Evolutionary conservation across 2,329 filamentous ascomycete genomes (phyloP).

Genomic region (Neopestalotiopsis sp.): DNA sequence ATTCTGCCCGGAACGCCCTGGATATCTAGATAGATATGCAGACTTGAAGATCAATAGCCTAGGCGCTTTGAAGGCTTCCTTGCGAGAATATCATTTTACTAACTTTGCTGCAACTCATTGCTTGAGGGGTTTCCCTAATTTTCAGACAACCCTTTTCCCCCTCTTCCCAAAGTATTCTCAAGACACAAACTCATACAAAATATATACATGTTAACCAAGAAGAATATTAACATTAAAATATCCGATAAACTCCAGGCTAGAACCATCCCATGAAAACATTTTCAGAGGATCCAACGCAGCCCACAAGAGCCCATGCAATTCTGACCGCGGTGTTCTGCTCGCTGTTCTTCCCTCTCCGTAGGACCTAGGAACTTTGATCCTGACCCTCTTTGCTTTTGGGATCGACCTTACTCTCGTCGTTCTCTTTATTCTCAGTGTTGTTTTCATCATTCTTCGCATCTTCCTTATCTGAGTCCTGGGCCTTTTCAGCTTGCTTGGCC

Average conservation of each 20-base stretch:
- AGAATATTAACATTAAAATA: not conserved
- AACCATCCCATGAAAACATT: constrained; percentile 12
- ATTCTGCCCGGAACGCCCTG: too few relatives aligned
- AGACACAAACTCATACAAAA: too few relatives aligned
- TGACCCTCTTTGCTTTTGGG: not conserved
- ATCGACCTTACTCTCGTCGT: constrained; percentile 13
- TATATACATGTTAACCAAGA: too few relatives aligned
- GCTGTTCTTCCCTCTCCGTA: not conserved
- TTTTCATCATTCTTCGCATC: constrained; percentile 21
- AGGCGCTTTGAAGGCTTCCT: too few relatives aligned
- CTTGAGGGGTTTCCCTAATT: too few relatives aligned
- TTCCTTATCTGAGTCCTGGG: constrained; percentile 24
- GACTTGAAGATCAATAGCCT: too few relatives aligned
- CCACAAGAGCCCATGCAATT: not conserved
- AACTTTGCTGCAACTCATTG: too few relatives aligned
- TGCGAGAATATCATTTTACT: too few relatives aligned
- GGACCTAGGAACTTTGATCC: not conserved
- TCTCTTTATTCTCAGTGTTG: constrained; percentile 23
- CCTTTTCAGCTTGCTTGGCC: constrained; percentile 31
- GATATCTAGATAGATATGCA: too few relatives aligned
- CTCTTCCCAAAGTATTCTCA: too few relatives aligned
- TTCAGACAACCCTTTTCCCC: too few relatives aligned
- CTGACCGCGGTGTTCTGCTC: not conserved
- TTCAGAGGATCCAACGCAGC: not conserved
- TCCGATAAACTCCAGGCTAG: constrained; percentile 5